Conservation (phyloP, 2,329 filamentous ascomycete genomes). For the Botryotinia convoluta region DNA sequence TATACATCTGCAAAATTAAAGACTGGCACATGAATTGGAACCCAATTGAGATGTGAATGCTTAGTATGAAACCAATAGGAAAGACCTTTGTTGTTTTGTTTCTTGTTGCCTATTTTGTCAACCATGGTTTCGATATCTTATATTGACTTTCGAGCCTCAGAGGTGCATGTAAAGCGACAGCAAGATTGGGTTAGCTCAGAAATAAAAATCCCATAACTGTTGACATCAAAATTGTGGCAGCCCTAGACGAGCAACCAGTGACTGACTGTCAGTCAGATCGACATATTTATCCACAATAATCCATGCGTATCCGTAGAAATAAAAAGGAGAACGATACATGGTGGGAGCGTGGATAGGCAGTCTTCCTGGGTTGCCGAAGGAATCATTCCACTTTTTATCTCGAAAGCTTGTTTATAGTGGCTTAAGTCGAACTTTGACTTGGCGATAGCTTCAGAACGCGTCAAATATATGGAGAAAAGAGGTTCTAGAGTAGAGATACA, state of each 20-base stretch:
- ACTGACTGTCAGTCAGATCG: neutral
- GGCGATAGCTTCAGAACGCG: neutral
- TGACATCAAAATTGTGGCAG: neutral
- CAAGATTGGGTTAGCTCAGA: neutral
- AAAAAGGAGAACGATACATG: neutral
- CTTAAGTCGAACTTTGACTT: neutral
- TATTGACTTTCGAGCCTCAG: conserved; percentile 8
- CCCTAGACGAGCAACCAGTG: neutral
- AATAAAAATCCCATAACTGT: neutral
- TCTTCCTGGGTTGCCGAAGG: neutral
- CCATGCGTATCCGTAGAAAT: neutral
- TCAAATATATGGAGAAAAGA: conserved; percentile 12
- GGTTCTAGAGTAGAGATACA: conserved; percentile 4
- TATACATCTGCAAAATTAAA: neutral
- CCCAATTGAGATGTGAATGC: neutral
- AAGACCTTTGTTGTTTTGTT: neutral
- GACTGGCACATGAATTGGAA: neutral
- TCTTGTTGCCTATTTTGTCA: neutral
- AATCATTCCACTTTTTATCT: conserved; percentile 8
- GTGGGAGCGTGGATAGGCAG: neutral
- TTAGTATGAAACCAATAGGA: neutral
- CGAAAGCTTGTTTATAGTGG: neutral
- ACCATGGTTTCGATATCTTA: neutral
- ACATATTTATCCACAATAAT: neutral
- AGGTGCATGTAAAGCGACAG: neutral